Conservation (phyloP, 768 basidiomycete species). For the Lentinus brumalis region DNA sequence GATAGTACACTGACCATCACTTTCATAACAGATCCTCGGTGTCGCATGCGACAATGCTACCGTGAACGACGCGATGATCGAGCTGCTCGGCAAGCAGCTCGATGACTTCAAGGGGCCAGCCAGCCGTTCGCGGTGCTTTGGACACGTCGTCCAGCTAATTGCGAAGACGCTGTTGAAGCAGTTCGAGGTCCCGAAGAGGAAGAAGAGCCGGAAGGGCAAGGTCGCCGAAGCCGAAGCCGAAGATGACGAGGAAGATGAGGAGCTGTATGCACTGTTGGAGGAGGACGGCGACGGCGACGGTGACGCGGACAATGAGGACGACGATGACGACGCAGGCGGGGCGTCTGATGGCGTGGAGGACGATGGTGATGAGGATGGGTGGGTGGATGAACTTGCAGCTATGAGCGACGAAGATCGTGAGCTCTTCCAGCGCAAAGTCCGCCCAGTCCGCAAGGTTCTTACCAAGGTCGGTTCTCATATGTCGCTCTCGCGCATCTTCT, state of each 20-base stretch:
- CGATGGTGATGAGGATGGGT: too few species aligned
- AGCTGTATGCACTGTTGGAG: neutral
- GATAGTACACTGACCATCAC: neutral
- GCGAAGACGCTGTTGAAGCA: constrained; percentile 34
- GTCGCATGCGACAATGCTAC: constrained; percentile 41
- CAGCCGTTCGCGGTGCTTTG: constrained; percentile 38
- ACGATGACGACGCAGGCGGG: too few species aligned
- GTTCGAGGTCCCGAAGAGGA: constrained; percentile 37
- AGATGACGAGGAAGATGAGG: neutral
- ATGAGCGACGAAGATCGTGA: too few species aligned
- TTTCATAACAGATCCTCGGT: constrained; percentile 37
- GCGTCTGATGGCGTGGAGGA: too few species aligned
- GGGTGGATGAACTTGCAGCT: too few species aligned
- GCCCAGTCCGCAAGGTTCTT: too few species aligned
- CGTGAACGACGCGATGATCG: constrained; percentile 38
- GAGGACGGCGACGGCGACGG: too few species aligned
- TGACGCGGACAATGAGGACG: too few species aligned
- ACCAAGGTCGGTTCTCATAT: too few species aligned
- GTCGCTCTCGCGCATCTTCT: too few species aligned
- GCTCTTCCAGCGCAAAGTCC: too few species aligned
- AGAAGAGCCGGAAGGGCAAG: neutral
- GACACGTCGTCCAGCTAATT: constrained; percentile 42
- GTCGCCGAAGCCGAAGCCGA: neutral
- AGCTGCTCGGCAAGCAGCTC: constrained; percentile 20
- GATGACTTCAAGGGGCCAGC: constrained; percentile 24